Evolutionary conservation across 2,329 filamentous ascomycete species (phyloP).

Genomic region (Aureobasidium leucospermi): DNA sequence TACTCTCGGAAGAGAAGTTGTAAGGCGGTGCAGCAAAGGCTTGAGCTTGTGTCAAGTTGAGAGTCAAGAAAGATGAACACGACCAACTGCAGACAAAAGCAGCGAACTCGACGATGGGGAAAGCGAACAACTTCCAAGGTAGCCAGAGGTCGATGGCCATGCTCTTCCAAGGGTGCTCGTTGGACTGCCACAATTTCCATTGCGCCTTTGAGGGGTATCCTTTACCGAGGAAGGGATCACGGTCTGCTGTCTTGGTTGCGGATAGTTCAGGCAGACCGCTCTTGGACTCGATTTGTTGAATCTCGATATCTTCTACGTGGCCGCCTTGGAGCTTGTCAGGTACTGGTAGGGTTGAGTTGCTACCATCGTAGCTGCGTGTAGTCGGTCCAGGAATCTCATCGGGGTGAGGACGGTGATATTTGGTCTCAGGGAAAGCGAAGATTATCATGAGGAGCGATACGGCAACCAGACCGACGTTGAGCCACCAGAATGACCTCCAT

Average conservation of each 20-base stretch:
- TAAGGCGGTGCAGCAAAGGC: constrained; percentile 50
- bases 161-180: constrained; percentile 38
- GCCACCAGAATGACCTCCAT: constrained; percentile 60
- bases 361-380: neutral
- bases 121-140: constrained; percentile 55
- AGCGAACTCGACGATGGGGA: constrained; percentile 57
- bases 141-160: constrained; percentile 51
- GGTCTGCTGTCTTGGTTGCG: constrained; percentile 32
- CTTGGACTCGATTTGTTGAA: constrained; percentile 20
- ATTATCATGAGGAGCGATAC: constrained; percentile 45
- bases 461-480: constrained; percentile 51
- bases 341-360: constrained; percentile 8
- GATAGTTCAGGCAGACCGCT: constrained; percentile 20
- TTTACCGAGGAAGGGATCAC: constrained; percentile 49
- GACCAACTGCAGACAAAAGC: constrained; percentile 56
- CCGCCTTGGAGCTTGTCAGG: constrained; percentile 8
- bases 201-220: constrained; percentile 50
- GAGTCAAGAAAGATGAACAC: constrained; percentile 49
- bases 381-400: constrained; percentile 19
- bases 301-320: constrained; percentile 16
- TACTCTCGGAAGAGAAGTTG: constrained; percentile 42
- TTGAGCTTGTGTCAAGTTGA: constrained; percentile 54
- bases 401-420: constrained; percentile 44
- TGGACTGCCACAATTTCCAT: constrained; percentile 47
- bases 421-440: constrained; percentile 58